These are phyloP conservation scores for Penicillium angulare DNA, from an alignment of 495 filamentous ascomycete genomes.

Conservation along the genomic window DNA sequence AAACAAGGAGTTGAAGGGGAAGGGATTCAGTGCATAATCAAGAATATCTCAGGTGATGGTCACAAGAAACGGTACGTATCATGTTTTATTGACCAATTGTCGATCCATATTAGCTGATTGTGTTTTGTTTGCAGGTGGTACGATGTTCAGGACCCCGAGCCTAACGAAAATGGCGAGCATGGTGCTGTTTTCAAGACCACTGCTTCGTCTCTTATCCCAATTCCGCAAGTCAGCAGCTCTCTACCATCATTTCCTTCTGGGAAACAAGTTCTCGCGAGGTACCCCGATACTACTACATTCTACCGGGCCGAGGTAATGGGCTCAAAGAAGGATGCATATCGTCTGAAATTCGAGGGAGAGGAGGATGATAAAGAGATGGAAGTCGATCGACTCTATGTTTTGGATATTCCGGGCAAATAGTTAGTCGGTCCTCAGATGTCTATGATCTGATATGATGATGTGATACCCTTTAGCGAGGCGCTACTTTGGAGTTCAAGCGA, in stretches of 20 bases:
- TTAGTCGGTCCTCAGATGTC: not conserved
- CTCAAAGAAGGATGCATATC: slow-evolving; percentile 58
- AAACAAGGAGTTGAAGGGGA: slow-evolving; percentile 66
- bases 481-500: slow-evolving; percentile 24
- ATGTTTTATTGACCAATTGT: not conserved
- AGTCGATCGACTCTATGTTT: slow-evolving; percentile 74
- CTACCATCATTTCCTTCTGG: slow-evolving; percentile 73
- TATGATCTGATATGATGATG: slow-evolving; percentile 26
- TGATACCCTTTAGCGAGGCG: slow-evolving; percentile 34
- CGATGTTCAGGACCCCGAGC: slow-evolving; percentile 91
- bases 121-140: slow-evolving; percentile 51
- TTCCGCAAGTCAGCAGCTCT: slow-evolving; percentile 58
- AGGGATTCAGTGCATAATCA: slow-evolving; percentile 87
- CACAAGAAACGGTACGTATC: slow-evolving; percentile 65
- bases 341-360: slow-evolving; percentile 82
- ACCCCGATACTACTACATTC: slow-evolving; percentile 93
- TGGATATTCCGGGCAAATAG: slow-evolving; percentile 65
- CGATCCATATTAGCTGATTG: not conserved
- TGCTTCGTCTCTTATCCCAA: slow-evolving; percentile 79
- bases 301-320: slow-evolving; percentile 94
- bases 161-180: slow-evolving; percentile 72
- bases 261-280: slow-evolving; percentile 77
- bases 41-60: slow-evolving; percentile 78
- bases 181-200: slow-evolving; percentile 74
- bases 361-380: slow-evolving; percentile 79